Conservation (phyloP, 1,139 yeast genomes). For the Blastobotrys ciferrii region DNA sequence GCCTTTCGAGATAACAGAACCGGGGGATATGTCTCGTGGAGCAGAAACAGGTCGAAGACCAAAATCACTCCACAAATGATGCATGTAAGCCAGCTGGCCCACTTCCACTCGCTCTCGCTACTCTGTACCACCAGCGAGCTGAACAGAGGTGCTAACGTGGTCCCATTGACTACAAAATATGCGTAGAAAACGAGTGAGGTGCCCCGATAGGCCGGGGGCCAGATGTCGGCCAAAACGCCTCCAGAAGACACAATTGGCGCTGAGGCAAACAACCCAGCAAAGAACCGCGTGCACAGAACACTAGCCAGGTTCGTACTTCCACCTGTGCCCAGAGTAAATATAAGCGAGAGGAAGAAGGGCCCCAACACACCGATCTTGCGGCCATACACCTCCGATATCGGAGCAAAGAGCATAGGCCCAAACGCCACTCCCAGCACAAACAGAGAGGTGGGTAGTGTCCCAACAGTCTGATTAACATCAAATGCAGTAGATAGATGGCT, state of each 20-base stretch:
- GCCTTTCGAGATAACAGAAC: conserved; percentile 60
- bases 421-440: conserved; percentile 73
- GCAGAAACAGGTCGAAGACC: conserved; percentile 42
- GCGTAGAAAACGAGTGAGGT: conserved; percentile 69
- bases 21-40: conserved; percentile 78
- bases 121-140: conserved; percentile 61
- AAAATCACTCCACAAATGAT: conserved; percentile 63
- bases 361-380: conserved; percentile 65
- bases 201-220: conserved; percentile 61
- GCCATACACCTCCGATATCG: conserved; percentile 76
- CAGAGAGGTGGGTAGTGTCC: conserved; percentile 60
- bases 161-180: conserved; percentile 69
- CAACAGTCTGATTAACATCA: conserved; percentile 56
- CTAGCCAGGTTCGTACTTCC: conserved; percentile 51
- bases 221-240: conserved; percentile 74
- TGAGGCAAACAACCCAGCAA: conserved; percentile 71
- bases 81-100: conserved; percentile 63
- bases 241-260: conserved; percentile 76
- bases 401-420: conserved; percentile 79
- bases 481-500: conserved; percentile 48
- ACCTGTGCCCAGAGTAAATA: conserved; percentile 32
- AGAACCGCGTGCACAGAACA: conserved; percentile 62
- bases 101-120: conserved; percentile 51
- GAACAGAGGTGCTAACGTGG: conserved; percentile 67
- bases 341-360: conserved; percentile 56